Base-by-base conservation (phyloP, 2,329 filamentous ascomycete species). In the Thermoascus crustaceus region DNA sequence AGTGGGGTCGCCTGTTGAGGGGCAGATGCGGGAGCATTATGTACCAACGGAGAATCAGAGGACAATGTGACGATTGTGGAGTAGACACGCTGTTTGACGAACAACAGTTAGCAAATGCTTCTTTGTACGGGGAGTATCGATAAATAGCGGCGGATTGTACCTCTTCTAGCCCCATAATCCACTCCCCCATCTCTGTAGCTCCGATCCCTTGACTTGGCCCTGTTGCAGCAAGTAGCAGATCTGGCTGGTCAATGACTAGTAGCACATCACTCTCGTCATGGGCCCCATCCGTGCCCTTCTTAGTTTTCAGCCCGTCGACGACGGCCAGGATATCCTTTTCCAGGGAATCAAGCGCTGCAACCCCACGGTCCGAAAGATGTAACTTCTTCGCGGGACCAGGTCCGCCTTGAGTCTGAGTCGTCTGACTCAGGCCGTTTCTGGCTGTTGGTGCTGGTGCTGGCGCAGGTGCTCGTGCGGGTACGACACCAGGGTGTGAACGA, bases 1-100 rank as follows among this genome's bases (percentile, higher is more conserved):
- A 93, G 58, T 2, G 73, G 71, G 7, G 82, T 84, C 11, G 65
- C 56, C 45, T 74, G 75, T 35, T 57, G 61, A 30, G 44, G 61
- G 16, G 62, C 55, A 19, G 39, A 49, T 11, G 46, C 36, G 30
- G 54, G 50, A 19, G 49, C 49, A 42, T 60, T 61, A 36, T 73
- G 71, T 34, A 88, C 63, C 19, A 94, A 70, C 1, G 88, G 79
- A 1, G 75, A 68, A 54, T 91, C 86, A 16, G 85, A 82, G n/a
- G 82, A 71, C 17, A 83, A 54, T 1, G 80, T 75, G 26, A 91
- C 48, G 11, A 91, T 60, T 2, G 78, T 75, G 35, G 80, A 69
- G 61, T 86, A 69, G 4, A 78, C 74, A 45, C 70, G 63, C 76
- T 82, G 25, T 35, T 4, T 4, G 40, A 29, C 34, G 35, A 35